Evolutionary conservation across 495 filamentous ascomycete genomes (phyloP).

Genomic region (Daldinia bambusicola): DNA sequence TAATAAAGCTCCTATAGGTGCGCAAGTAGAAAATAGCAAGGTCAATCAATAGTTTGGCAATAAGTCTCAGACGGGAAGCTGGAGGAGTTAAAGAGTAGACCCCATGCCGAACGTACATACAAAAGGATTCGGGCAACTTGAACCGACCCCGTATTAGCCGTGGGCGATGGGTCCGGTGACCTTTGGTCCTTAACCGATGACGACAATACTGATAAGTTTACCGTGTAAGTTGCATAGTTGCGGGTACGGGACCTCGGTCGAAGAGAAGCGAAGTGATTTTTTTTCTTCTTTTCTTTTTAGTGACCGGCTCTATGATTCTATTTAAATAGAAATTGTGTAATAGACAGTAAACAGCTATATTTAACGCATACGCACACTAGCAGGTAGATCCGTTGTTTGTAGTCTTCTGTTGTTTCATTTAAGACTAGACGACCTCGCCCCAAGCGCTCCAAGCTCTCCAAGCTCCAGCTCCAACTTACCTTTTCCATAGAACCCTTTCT

Average conservation of each 20-base stretch:
- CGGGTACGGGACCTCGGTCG: constrained; percentile 27
- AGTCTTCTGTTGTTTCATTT: constrained; percentile 2
- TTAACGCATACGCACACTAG: not conserved
- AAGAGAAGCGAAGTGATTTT: constrained; percentile 3
- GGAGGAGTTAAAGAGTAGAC: not conserved
- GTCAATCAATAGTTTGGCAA: not conserved
- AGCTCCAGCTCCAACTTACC: not conserved
- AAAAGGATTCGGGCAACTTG: constrained; percentile 23
- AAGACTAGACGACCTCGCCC: too few species aligned
- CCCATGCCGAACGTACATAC: constrained; percentile 14
- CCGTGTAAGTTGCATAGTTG: not conserved
- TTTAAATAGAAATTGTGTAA: constrained; percentile 15
- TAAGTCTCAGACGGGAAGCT: not conserved
- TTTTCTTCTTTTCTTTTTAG: constrained; percentile 1
- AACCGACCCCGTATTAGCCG: constrained; percentile 18
- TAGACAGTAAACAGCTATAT: not conserved
- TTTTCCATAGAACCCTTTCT: not conserved
- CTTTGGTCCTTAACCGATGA: constrained; percentile 12
- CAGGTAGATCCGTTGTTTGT: constrained; percentile 22
- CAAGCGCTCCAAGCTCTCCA: too few species aligned
- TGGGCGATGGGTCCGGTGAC: constrained; percentile 1
- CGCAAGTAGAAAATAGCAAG: constrained; percentile 48
- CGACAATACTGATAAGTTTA: constrained; percentile 7
- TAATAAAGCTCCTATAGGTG: not conserved
- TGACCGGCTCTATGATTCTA: constrained; percentile 22